Evolutionary conservation across 2,329 filamentous ascomycete genomes (phyloP), one percentile per base, ranked within the genome.

Genomic region (Aspergillus costaricaensis): DNA sequence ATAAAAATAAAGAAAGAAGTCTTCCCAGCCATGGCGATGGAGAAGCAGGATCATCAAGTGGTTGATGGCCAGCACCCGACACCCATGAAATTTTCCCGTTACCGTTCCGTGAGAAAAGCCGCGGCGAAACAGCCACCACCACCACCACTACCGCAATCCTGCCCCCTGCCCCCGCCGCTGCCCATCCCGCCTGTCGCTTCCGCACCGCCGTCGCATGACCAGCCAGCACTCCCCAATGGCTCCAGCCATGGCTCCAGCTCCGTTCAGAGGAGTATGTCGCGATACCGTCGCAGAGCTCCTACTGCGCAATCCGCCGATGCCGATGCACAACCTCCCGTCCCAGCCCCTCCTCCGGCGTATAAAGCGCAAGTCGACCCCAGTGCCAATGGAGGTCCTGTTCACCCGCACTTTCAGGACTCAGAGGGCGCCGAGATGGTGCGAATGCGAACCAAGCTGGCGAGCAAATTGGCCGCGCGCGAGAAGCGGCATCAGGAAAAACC

Each of bases 101-200:
- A 88, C 73, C 79, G 84, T 64, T 85, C 83, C 30, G 83, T 86
- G 58, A 77, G 85, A 60, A 79, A 79, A 63, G 76, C 76, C 10
- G 71, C 72, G 21, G 67, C 72, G 17, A 67, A 76, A 21, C 74
- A 77, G 57, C 71, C 69, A 52, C 61, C 77, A 57, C 71, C 21
- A 23, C 21, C 69, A 51, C 61, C 69, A 51, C 61, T 12, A 12
- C 32, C 77, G 60, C 68, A 64, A 23, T 55, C 62, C 25, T 49
- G 61, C 49, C 48, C 61, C 30, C 52, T 60, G 23, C 48, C 60
- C 25, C 53, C 62, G n/a, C 56, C 60, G 21, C 50, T 58, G 12
- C 70, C 52, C 62, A 67, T 55, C 65, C 68, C 57, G 10, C 56
- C 62, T 36, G 57, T 67, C 53, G 58, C 67, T 47, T 57, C 64